These are phyloP conservation scores for Alnus glutinosa DNA, from an alignment of 306 rosid species.

Conservation along the genomic window DNA sequence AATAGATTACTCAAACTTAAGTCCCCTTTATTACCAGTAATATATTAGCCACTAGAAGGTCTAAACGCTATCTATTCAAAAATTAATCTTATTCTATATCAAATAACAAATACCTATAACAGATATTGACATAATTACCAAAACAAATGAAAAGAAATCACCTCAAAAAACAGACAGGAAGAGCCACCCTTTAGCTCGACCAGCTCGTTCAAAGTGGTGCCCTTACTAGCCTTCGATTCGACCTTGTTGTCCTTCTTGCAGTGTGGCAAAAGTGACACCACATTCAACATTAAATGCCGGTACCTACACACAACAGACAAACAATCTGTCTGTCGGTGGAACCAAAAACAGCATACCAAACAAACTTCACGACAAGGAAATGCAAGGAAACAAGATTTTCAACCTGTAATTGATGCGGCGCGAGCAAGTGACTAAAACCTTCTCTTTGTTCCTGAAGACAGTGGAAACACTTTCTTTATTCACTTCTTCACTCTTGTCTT, in stretches of 20 bases:
- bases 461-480: conserved; percentile 34
- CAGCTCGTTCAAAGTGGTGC: conserved; percentile 84
- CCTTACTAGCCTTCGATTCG: conserved; percentile 82
- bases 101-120: background rate
- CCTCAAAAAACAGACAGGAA: conserved; percentile 92
- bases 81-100: conserved; percentile 1
- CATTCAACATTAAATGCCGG: conserved; percentile 94
- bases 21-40: background rate
- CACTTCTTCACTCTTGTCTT: conserved; percentile 43
- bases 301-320: conserved; percentile 42
- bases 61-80: background rate
- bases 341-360: background rate
- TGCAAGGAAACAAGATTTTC: background rate
- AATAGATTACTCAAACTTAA: background rate
- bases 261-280: conserved; percentile 88
- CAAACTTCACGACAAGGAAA: background rate
- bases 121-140: background rate
- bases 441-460: conserved; percentile 80
- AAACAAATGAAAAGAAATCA: conserved; percentile 11
- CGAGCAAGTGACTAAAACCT: conserved; percentile 89
- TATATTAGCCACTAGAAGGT: background rate
- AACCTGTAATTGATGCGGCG: conserved; percentile 86
- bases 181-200: conserved; percentile 84
- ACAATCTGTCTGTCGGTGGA: conserved; percentile 2
- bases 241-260: conserved; percentile 96